Evolutionary conservation across 2,329 filamentous ascomycete genomes (phyloP).

Genomic region (Fusarium pseudoanthophilum): DNA sequence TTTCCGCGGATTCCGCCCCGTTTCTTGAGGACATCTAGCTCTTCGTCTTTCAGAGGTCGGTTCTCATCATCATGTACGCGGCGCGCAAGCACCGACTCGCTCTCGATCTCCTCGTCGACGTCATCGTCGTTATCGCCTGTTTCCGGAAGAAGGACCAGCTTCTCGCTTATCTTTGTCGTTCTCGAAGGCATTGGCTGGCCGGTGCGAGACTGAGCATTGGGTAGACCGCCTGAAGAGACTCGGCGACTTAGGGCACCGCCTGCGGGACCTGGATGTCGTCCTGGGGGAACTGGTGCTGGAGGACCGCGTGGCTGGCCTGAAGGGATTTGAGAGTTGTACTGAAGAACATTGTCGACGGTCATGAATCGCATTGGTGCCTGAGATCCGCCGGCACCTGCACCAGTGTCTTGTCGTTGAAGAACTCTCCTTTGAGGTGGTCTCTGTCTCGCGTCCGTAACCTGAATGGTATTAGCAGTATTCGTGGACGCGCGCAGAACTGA

Average conservation of each 20-base stretch:
- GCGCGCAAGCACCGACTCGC: slow-evolving; percentile 51
- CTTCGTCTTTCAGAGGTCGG: slow-evolving; percentile 73
- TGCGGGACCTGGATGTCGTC: slow-evolving; percentile 31
- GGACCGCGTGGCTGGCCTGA: slow-evolving; percentile 88
- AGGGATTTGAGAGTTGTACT: slow-evolving; percentile 93
- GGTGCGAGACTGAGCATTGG: slow-evolving; percentile 55
- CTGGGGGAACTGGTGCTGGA: slow-evolving; percentile 59
- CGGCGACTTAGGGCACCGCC: slow-evolving; percentile 40
- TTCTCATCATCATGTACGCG: slow-evolving; percentile 67
- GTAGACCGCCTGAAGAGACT: slow-evolving; percentile 52
- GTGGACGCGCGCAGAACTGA: slow-evolving; percentile 16
- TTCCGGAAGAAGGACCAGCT: slow-evolving; percentile 93
- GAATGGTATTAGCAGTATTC: slow-evolving; percentile 28
- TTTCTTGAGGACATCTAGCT: slow-evolving; percentile 71
- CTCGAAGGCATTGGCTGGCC: slow-evolving; percentile 78
- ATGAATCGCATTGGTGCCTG: slow-evolving; percentile 76
- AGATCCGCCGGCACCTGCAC: slow-evolving; percentile 42
- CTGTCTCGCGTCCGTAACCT: slow-evolving; percentile 55
- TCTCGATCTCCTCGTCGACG: slow-evolving; percentile 68
- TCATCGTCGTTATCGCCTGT: slow-evolving; percentile 69
- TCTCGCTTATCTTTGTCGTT: slow-evolving; percentile 94
- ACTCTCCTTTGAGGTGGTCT: slow-evolving; percentile 47
- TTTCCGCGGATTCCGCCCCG: slow-evolving; percentile 75
- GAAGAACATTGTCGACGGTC: slow-evolving; percentile 92
- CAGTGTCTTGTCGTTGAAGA: slow-evolving; percentile 50